These are phyloP conservation scores for Aspergillus quadrilineatus DNA, from an alignment of 2,329 filamentous ascomycete genomes.

Conservation along the genomic window DNA sequence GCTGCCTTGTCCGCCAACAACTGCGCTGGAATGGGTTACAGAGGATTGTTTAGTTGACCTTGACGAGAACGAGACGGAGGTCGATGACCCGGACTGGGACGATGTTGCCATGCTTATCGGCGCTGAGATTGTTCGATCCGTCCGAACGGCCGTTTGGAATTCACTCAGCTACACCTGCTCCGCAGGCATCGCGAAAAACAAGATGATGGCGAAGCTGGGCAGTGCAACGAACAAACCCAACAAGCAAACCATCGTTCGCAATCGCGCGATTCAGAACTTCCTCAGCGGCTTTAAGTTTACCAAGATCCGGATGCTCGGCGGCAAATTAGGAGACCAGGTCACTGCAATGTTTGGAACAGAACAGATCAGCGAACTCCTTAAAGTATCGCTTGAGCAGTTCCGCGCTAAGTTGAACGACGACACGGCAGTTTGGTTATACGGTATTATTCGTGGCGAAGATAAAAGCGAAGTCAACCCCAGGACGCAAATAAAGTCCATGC, in stretches of 20 bases:
- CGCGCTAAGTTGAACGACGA: conserved; percentile 78
- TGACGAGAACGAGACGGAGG: conserved; percentile 68
- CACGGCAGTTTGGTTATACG: conserved; percentile 81
- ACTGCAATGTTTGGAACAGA: conserved; percentile 80
- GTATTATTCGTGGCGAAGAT: conserved; percentile 82
- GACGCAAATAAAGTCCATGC: conserved; percentile 95
- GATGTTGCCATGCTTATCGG: conserved; percentile 84
- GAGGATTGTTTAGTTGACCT: conserved; percentile 76
- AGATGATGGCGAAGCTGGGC: conserved; percentile 92
- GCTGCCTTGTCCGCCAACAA: conserved; percentile 70
- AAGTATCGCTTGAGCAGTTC: conserved; percentile 70
- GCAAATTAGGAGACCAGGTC: conserved; percentile 87
- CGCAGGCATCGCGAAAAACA: conserved; percentile 83
- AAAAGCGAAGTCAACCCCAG: conserved; percentile 83
- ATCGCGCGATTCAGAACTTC: conserved; percentile 76
- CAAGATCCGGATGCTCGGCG: conserved; percentile 91
- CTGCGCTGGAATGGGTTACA: conserved; percentile 76
- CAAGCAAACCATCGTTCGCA: conserved; percentile 88
- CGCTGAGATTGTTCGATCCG: conserved; percentile 78
- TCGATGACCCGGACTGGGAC: conserved; percentile 90
- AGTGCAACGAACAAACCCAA: conserved; percentile 92
- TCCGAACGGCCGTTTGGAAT: conserved; percentile 68
- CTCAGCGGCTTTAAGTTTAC: conserved; percentile 85
- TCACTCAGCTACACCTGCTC: conserved; percentile 86
- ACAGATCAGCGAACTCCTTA: conserved; percentile 70